Conservation (phyloP, 2,329 filamentous ascomycete species). For the Intubia oerlemansii region DNA sequence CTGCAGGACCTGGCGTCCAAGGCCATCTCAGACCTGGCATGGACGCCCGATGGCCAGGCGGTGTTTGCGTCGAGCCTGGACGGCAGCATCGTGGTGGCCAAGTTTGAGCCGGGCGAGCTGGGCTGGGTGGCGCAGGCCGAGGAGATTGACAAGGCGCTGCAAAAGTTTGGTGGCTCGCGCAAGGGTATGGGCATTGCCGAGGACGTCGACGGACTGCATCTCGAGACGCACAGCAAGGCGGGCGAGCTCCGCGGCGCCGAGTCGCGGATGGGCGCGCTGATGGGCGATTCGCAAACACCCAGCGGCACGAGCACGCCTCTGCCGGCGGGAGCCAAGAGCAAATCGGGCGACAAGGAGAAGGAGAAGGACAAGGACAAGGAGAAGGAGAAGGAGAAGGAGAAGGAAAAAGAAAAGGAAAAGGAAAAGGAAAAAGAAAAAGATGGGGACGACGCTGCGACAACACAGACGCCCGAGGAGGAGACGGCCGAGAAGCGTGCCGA, state of each 20-base stretch:
- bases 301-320: slow-evolving; percentile 12
- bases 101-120: slow-evolving; percentile 72
- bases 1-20: slow-evolving; percentile 76
- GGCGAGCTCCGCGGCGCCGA: slow-evolving; percentile 79
- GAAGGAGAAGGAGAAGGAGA: slow-evolving; percentile 4
- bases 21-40: slow-evolving; percentile 82
- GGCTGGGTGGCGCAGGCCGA: slow-evolving; percentile 71
- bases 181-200: slow-evolving; percentile 83
- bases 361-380: slow-evolving; percentile 10
- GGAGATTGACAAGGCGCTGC: slow-evolving; percentile 81
- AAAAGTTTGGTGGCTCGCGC: slow-evolving; percentile 76
- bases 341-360: slow-evolving; percentile 10
- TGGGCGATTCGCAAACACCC: slow-evolving; percentile 56
- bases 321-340: slow-evolving; percentile 11
- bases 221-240: slow-evolving; percentile 84
- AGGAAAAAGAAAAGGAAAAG: slow-evolving; percentile 4
- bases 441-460: no score
- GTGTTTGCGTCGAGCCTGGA: slow-evolving; percentile 77
- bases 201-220: slow-evolving; percentile 65
- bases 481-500: slow-evolving; percentile 30
- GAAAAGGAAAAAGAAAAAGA: slow-evolving; percentile 1
- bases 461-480: slow-evolving; percentile 18
- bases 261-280: slow-evolving; percentile 92
- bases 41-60: slow-evolving; percentile 79
- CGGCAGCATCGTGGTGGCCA: slow-evolving; percentile 61